These are phyloP conservation scores for Paracoccidioides brasiliensis DNA, from an alignment of 2,329 filamentous ascomycete genomes.

Conservation along the genomic window DNA sequence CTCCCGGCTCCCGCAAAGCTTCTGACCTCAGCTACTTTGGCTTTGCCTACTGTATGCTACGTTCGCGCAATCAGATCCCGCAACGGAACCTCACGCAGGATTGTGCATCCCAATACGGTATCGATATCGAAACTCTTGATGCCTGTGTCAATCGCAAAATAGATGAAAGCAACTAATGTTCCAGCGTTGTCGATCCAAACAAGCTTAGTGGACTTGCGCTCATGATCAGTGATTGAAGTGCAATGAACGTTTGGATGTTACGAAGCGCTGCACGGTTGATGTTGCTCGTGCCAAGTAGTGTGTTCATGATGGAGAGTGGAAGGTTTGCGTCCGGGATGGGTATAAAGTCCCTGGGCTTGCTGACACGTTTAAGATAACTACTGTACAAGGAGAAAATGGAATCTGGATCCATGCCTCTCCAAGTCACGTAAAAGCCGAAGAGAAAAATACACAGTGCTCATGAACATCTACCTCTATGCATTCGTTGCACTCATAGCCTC, in stretches of 20 bases:
- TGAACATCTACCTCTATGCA: too few species aligned
- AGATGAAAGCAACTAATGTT: constrained; percentile 52
- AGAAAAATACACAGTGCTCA: too few species aligned
- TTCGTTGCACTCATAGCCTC: too few species aligned
- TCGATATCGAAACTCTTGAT: constrained; percentile 71
- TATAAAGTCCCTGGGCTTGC: constrained; percentile 50
- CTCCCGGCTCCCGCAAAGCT: constrained; percentile 41
- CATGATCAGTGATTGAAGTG: constrained; percentile 39
- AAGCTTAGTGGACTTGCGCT: constrained; percentile 38
- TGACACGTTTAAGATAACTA: constrained; percentile 60
- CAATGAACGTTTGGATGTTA: constrained; percentile 47
- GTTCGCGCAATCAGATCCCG: constrained; percentile 65
- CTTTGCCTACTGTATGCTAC: constrained; percentile 80
- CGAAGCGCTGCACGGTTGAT: constrained; percentile 64
- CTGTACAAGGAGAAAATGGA: constrained; percentile 38
- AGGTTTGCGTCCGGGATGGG: constrained; percentile 55
- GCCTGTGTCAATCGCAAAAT: constrained; percentile 67
- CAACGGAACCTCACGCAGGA: constrained; percentile 64
- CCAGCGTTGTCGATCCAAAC: constrained; percentile 33
- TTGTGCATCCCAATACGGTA: constrained; percentile 81
- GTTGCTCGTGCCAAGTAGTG: constrained; percentile 72
- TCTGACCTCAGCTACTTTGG: constrained; percentile 73
- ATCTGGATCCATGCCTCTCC: neutral
- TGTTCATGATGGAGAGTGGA: constrained; percentile 69
- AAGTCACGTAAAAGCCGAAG: neutral